phyloP scores from a whole-genome alignment of 2,329 filamentous ascomycete genomes.

The Pseudogymnoascus sp. region DNA sequence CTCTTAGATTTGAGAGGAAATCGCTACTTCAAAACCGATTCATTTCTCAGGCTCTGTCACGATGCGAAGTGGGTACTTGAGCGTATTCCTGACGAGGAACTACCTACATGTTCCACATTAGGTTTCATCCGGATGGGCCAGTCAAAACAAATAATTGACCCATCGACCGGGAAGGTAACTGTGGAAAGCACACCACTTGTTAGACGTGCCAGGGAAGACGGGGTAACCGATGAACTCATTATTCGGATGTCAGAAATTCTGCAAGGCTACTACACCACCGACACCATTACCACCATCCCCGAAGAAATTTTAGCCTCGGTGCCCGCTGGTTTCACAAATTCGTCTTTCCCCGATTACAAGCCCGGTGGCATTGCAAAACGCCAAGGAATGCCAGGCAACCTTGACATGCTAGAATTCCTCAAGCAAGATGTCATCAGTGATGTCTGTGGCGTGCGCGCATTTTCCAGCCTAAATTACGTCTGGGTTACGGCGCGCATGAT shows the following conservation, averaged over 20 bases:
- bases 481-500: slow-evolving; percentile 22
- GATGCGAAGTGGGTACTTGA: slow-evolving; percentile 30
- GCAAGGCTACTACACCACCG: background rate
- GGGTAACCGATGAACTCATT: slow-evolving; percentile 10
- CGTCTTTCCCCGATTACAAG: background rate
- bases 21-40: slow-evolving; percentile 29
- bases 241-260: background rate
- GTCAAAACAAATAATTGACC: slow-evolving; percentile 23
- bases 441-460: slow-evolving; percentile 23
- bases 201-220: slow-evolving; percentile 16
- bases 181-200: slow-evolving; percentile 27
- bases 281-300: background rate
- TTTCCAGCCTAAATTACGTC: slow-evolving; percentile 31
- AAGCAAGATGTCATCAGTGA: slow-evolving; percentile 25
- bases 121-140: slow-evolving; percentile 24
- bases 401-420: slow-evolving; percentile 19
- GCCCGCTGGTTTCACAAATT: background rate
- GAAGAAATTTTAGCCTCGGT: background rate
- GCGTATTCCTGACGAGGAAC: slow-evolving; percentile 29
- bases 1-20: slow-evolving; percentile 19
- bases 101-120: slow-evolving; percentile 23
- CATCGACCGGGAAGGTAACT: slow-evolving; percentile 22
- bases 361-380: background rate
- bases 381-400: background rate
- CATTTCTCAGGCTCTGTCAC: slow-evolving; percentile 26